phyloP scores from a whole-genome alignment of 1,284 basidiomycete species.

The Ustilago curta region DNA sequence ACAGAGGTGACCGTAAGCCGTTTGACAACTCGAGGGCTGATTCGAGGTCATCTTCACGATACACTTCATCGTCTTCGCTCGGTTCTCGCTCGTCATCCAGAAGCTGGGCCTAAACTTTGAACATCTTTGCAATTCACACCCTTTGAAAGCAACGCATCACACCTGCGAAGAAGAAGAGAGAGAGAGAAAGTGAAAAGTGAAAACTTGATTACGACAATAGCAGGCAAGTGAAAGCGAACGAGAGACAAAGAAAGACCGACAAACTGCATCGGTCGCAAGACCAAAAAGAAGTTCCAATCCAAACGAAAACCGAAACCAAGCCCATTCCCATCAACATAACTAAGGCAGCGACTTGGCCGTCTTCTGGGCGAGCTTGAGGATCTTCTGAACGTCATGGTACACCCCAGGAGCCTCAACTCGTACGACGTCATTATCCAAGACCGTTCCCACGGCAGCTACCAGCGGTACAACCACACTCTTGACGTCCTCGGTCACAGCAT shows the following conservation, averaged over 20 bases:
- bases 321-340: not conserved
- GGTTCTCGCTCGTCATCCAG: slow-evolving; percentile 1
- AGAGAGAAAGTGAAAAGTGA: not conserved
- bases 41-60: not conserved
- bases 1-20: not conserved
- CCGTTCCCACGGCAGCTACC: not conserved
- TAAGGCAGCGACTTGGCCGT: slow-evolving; percentile 10
- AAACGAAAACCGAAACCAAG: not conserved
- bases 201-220: not conserved
- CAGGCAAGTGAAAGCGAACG: not conserved
- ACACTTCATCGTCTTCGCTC: not conserved
- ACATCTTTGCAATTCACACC: not conserved
- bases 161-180: not conserved
- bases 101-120: not conserved
- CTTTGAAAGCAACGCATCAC: not conserved
- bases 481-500: slow-evolving; percentile 3
- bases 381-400: slow-evolving; percentile 2
- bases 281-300: not conserved
- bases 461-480: slow-evolving; percentile 16
- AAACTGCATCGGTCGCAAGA: not conserved
- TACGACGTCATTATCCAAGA: slow-evolving; percentile 6
- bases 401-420: slow-evolving; percentile 2
- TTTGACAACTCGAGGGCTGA: not conserved
- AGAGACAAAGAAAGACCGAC: not conserved
- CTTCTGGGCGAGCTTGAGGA: slow-evolving; percentile 13